Base-by-base conservation (phyloP, 768 basidiomycete genomes). In the Suillus hirtellus region DNA sequence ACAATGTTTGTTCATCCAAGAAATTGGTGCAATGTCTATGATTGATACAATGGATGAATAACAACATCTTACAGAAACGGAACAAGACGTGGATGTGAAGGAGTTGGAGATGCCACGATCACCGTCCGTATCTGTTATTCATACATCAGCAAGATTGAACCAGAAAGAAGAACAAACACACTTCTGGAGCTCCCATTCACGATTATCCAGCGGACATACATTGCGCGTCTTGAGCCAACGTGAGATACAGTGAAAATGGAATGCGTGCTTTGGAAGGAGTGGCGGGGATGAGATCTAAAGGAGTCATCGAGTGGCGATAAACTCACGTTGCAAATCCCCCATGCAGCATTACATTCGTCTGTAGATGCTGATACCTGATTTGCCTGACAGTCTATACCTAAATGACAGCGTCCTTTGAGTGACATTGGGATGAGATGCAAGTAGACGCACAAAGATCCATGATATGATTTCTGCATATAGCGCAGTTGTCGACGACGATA, bases 181-280 rank as follows among this genome's bases (percentile, higher is more conserved):
- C 93, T 95, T 96, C 78, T 97, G 95, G 73, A 97, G 77, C 73
- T 97, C 95, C 95, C 95, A 97, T 75, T 97, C 95, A 71, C 95
- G 86, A 77, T 97, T 97, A 77, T 96, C 95, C 64, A 96, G 77
- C 4, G 95, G 95, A 75, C 95, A 96, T 37, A 96, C 95, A 70
- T 96, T 95, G 67, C 95, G 84, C 24, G 97, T 99, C 84, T 99
- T 99, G 66, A 99, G 83, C 97, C 97, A 99, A 52, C 97, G 88
- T 10, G 96, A 96, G 75, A 99, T 99, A 77, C 96, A 99, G 76
- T 99, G 96, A 80, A 99, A 99, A 80, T 99, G 96, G 84, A 99
- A 99, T 4, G 96, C 96, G 74, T 99, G 96, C 95, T 96, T 37
- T 31, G 15, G 11, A 43, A 27, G 12, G 34, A 68, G 40, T 62